Evolutionary conservation across 108 stramenopile genomes (phyloP).

Genomic region (Nitzschia sp.): DNA sequence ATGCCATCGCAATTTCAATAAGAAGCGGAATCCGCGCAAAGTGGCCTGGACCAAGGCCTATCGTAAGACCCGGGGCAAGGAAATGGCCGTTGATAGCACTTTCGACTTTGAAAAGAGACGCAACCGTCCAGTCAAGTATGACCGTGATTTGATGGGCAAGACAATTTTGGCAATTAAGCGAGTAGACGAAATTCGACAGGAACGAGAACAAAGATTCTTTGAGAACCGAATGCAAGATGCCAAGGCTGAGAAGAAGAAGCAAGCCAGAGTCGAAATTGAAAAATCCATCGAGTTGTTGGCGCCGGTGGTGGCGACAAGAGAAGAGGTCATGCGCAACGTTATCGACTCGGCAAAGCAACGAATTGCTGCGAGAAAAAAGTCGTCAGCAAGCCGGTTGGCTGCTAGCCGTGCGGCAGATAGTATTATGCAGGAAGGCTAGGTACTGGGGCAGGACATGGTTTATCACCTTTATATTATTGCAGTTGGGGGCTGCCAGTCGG

Average conservation of each 20-base stretch:
- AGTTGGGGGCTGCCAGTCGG: no score
- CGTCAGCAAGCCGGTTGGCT: constrained; percentile 10
- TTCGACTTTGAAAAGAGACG: constrained; percentile 99
- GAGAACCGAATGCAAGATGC: constrained; percentile 90
- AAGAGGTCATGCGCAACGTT: constrained; percentile 90
- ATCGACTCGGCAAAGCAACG: constrained; percentile 78
- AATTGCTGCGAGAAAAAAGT: constrained; percentile 81
- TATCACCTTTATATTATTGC: no score
- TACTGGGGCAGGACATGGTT: not conserved
- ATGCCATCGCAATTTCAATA: constrained; percentile 98
- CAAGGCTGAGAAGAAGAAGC: constrained; percentile 84
- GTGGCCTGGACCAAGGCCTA: constrained; percentile 99
- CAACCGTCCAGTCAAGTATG: constrained; percentile 97
- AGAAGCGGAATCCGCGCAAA: constrained; percentile 99
- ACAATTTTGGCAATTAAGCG: constrained; percentile 97
- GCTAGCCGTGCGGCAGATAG: constrained; percentile 16
- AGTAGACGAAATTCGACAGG: constrained; percentile 88
- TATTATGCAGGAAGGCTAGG: constrained; percentile 28
- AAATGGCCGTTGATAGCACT: constrained; percentile 95
- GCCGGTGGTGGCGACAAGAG: constrained; percentile 81
- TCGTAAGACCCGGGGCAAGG: constrained; percentile 94
- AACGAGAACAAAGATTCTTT: constrained; percentile 80
- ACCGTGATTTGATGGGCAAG: constrained; percentile 95
- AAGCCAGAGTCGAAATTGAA: constrained; percentile 90
- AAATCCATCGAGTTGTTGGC: constrained; percentile 87